These are phyloP conservation scores for Daldinia sp. DNA, from an alignment of 2,329 filamentous ascomycete genomes.

Conservation along the genomic window DNA sequence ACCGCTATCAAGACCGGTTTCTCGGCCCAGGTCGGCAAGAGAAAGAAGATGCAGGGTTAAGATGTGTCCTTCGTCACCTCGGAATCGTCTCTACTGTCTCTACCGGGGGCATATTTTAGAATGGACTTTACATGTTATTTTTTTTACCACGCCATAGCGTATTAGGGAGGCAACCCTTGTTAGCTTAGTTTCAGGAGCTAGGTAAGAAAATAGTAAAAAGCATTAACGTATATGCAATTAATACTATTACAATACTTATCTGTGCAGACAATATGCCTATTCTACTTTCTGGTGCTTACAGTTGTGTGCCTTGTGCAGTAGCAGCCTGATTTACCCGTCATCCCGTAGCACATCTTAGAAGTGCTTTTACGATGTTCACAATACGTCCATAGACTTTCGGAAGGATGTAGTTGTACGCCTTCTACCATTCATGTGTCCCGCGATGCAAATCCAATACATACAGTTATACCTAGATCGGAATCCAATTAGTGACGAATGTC, in stretches of 20 bases:
- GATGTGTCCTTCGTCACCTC: conserved; percentile 16
- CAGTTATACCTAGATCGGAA: background rate
- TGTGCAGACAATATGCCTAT: background rate
- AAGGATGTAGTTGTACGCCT: background rate
- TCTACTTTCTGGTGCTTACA: background rate
- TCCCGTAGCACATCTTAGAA: background rate
- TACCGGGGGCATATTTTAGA: background rate
- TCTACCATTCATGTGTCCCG: too few relatives aligned
- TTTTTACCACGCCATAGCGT: background rate
- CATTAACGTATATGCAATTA: conserved; percentile 1
- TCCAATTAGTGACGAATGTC: too few relatives aligned
- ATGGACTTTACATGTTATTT: background rate
- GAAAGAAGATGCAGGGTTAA: conserved; percentile 92
- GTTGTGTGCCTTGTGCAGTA: background rate
- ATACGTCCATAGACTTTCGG: background rate
- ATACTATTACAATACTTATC: background rate
- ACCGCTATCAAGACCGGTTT: conserved; percentile 99
- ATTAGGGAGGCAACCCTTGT: background rate
- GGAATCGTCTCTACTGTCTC: background rate
- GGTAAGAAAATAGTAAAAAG: conserved; percentile 15
- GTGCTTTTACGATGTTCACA: too few relatives aligned
- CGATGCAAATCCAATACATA: too few relatives aligned
- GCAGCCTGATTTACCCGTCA: background rate
- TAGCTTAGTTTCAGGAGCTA: conserved; percentile 14
- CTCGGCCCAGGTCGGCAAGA: conserved; percentile 98